Percentiles rank a stretch among this genome's conserved stretches.
Evolutionary conservation across 2,329 filamentous ascomycete species (phyloP).

Genomic region (Lasiodiplodia sp.): DNA sequence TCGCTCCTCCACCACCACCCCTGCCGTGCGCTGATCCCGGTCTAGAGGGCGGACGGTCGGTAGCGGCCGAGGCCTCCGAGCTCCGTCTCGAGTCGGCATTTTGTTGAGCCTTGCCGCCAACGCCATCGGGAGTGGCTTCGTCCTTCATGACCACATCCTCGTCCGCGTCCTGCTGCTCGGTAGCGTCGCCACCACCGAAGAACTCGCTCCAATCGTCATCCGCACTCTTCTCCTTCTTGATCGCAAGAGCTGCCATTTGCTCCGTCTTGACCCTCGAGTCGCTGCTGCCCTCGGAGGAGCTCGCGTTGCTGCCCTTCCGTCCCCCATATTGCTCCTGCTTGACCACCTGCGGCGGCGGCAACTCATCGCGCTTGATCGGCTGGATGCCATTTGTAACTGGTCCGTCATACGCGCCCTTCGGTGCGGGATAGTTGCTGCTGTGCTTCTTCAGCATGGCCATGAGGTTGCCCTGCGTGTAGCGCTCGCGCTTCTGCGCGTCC

Average conservation of each 20-base stretch:
- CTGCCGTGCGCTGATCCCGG: neutral
- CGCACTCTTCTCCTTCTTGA: constrained; percentile 9
- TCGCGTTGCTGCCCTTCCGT: constrained; percentile 10
- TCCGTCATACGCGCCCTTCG: constrained; percentile 27
- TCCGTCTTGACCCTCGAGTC: neutral
- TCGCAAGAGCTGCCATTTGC: neutral
- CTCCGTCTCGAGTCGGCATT: neutral
- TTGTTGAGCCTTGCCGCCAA: neutral
- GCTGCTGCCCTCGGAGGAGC: neutral
- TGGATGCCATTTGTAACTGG: constrained; percentile 8
- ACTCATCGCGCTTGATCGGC: constrained; percentile 13
- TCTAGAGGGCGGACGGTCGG: neutral
- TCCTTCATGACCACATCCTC: constrained; percentile 34
- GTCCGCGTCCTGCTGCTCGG: neutral
- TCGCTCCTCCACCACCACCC: neutral
- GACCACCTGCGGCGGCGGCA: neutral
- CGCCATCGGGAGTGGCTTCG: constrained; percentile 14
- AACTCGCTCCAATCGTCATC: constrained; percentile 24
- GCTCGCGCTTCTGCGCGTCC: constrained; percentile 75
- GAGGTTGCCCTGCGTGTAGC: constrained; percentile 77
- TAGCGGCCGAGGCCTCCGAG: neutral
- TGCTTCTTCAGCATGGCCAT: constrained; percentile 61
- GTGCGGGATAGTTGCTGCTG: constrained; percentile 51
- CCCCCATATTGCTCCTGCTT: neutral
- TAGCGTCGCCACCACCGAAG: neutral